Percentiles rank a stretch among this genome's conserved stretches.
Evolutionary conservation across 345 rosid species (phyloP).

Genomic region (Limnanthes douglasii): DNA sequence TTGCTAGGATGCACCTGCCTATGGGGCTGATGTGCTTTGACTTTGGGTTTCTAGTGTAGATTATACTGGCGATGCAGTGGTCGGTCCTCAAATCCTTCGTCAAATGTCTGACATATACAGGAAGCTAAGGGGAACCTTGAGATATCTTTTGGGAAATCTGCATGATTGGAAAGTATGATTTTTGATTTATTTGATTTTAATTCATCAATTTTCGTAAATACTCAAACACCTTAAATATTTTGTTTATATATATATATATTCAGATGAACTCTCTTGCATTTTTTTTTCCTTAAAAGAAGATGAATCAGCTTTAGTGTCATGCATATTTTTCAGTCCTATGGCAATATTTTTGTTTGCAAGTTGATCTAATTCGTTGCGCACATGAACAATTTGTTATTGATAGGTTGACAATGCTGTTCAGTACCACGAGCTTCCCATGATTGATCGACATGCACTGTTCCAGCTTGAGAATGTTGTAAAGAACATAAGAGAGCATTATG

Average conservation of each 20-base stretch:
- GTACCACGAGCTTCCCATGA: constrained; percentile 68
- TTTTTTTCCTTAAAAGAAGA: too few relatives aligned
- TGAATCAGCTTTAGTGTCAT: too few relatives aligned
- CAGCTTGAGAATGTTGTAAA: constrained; percentile 79
- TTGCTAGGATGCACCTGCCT: constrained; percentile 78
- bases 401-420: constrained; percentile 65
- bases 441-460: constrained; percentile 76
- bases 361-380: background rate
- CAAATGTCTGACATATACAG: constrained; percentile 92
- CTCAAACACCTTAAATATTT: too few relatives aligned
- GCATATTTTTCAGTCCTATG: background rate
- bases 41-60: constrained; percentile 99
- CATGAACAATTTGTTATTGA: constrained; percentile 14
- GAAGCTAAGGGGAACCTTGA: constrained; percentile 81
- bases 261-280: constrained; percentile 2
- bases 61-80: constrained; percentile 71
- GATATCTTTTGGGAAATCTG: constrained; percentile 86
- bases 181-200: too few relatives aligned
- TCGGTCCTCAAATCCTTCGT: constrained; percentile 71
- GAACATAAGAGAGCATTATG: constrained; percentile 60
- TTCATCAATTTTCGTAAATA: too few relatives aligned
- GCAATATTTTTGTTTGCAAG: too few relatives aligned
- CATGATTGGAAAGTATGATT: constrained; percentile 85
- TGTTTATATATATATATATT: too few relatives aligned
- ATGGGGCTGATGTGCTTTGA: constrained; percentile 89